A percentile compares a stretch with the other conserved stretches of the same genome.
Evolutionary conservation across 2,329 filamentous ascomycete species (phyloP).

Genomic region (Epichloe gansuensis): DNA sequence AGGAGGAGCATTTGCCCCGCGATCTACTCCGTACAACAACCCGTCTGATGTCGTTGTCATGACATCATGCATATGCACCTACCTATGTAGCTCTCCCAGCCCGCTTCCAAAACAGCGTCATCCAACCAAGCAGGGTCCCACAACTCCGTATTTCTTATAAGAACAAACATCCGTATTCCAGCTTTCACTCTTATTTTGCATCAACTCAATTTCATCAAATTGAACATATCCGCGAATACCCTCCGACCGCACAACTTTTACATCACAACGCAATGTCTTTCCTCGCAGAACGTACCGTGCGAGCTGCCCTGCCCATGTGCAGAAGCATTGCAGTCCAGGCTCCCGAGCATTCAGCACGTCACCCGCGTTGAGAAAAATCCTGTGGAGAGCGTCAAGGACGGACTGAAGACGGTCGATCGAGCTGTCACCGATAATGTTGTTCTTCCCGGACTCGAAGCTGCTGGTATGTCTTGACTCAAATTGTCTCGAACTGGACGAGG

Average conservation of each 20-base stretch:
- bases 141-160: neutral
- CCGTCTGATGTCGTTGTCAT: slow-evolving; percentile 3
- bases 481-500: neutral
- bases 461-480: slow-evolving; percentile 30
- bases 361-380: slow-evolving; percentile 30
- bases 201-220: neutral
- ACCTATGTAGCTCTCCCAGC: neutral
- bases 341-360: slow-evolving; percentile 39
- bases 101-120: neutral
- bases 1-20: slow-evolving; percentile 9
- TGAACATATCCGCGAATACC: neutral
- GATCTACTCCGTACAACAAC: neutral
- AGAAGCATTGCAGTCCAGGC: slow-evolving; percentile 26
- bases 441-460: slow-evolving; percentile 47
- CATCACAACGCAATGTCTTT: slow-evolving; percentile 34
- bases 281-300: slow-evolving; percentile 33
- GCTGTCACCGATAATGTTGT: slow-evolving; percentile 49
- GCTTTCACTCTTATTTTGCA: neutral
- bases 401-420: slow-evolving; percentile 46
- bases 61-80: slow-evolving; percentile 4
- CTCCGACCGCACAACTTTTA: slow-evolving; percentile 1
- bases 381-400: slow-evolving; percentile 46
- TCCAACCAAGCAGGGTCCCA: neutral
- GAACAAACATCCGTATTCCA: neutral
- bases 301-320: slow-evolving; percentile 29